These are phyloP conservation scores for Penicillium bialowiezense DNA, from an alignment of 495 filamentous ascomycete species.

Conservation along the genomic window DNA sequence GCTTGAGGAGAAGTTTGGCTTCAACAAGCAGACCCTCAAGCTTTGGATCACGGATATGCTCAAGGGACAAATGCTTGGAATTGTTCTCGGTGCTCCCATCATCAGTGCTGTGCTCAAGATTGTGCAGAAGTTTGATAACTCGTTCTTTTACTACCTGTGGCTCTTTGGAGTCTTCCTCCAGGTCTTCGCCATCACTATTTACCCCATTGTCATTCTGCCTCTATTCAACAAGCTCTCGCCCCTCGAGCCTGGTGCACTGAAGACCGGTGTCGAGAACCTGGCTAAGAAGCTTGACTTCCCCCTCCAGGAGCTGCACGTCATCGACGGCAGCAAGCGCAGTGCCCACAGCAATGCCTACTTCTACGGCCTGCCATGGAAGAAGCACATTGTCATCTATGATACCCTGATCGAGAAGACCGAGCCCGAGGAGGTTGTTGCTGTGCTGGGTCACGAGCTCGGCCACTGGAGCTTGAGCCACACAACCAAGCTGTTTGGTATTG, in stretches of 20 bases:
- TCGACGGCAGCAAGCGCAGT: constrained; percentile 95
- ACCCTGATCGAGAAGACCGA: constrained; percentile 94
- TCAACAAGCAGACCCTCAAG: constrained; percentile 94
- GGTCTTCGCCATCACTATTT: constrained; percentile 91
- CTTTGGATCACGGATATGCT: constrained; percentile 89
- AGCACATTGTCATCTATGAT: constrained; percentile 99
- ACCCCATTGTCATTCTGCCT: constrained; percentile 90
- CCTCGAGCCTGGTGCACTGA: constrained; percentile 79
- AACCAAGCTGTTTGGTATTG: constrained; percentile 84
- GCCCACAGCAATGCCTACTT: constrained; percentile 99
- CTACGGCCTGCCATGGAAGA: constrained; percentile 97
- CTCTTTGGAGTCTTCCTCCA: constrained; percentile 84
- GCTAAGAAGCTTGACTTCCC: constrained; percentile 87
- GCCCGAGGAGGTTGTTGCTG: constrained; percentile 87
- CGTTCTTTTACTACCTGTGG: constrained; percentile 98
- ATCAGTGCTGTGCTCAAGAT: constrained; percentile 88
- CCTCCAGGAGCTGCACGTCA: constrained; percentile 85
- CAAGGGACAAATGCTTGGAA: constrained; percentile 80
- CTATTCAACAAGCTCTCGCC: constrained; percentile 98
- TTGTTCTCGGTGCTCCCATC: constrained; percentile 78
- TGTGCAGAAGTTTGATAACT: constrained; percentile 82
- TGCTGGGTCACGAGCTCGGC: constrained; percentile 91
- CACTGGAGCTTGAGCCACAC: constrained; percentile 97
- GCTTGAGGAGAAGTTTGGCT: constrained; percentile 94
- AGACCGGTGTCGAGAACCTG: constrained; percentile 81